Percentiles rank a stretch among this genome's conserved stretches.
phyloP scores from a whole-genome alignment of 257 asterid species.

The Paraleonurus japonicus region DNA sequence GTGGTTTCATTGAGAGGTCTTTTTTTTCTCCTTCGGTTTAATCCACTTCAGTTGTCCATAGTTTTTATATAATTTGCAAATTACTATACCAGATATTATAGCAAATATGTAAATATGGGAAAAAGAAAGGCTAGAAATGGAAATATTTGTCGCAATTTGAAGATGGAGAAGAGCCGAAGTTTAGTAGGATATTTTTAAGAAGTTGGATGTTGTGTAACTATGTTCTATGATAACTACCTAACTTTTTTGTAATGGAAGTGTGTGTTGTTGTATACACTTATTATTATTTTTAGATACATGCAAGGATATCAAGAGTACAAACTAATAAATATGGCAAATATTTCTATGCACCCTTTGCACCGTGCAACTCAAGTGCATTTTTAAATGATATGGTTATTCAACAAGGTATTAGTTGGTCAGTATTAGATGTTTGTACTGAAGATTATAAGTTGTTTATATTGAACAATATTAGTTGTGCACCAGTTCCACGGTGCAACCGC shows the following conservation, averaged over 20 bases:
- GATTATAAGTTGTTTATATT: too few relatives aligned
- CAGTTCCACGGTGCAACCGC: too few relatives aligned
- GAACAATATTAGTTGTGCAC: too few relatives aligned
- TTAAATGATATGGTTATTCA: too few relatives aligned
- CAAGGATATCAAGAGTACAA: not conserved
- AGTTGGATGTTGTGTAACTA: not conserved
- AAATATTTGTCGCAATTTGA: not conserved
- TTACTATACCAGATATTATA: not conserved
- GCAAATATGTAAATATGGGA: not conserved
- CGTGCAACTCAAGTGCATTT: too few relatives aligned
- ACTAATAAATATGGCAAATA: not conserved
- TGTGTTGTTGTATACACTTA: not conserved
- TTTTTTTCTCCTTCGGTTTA: not conserved
- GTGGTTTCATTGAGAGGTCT: not conserved
- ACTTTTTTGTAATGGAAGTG: not conserved
- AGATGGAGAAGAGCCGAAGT: not conserved
- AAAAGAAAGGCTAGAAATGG: not conserved
- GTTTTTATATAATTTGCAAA: not conserved
- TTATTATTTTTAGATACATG: not conserved
- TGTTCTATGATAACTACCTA: not conserved
- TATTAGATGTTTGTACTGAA: too few relatives aligned
- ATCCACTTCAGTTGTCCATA: not conserved
- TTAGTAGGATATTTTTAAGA: not conserved
- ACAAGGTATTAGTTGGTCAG: too few relatives aligned
- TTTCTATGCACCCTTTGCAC: too few relatives aligned